Conservation (phyloP, 2,329 filamentous ascomycete species). For the Exophiala mesophila region DNA sequence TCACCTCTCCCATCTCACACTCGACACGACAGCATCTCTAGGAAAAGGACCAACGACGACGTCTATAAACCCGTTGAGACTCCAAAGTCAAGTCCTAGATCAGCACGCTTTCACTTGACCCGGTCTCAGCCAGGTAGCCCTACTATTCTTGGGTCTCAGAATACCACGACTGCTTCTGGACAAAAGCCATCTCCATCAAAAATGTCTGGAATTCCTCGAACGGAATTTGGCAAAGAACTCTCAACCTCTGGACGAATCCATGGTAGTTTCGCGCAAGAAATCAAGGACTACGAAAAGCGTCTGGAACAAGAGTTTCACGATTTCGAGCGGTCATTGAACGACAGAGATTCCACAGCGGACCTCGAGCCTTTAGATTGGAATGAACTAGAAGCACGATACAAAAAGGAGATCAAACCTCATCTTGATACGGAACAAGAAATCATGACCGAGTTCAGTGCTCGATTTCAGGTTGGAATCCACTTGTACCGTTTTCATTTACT, state of each 20-base stretch:
- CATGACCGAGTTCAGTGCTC: conserved; percentile 59
- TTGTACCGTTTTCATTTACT: conserved; percentile 1
- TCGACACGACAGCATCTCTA: conserved; percentile 8
- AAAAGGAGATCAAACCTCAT: conserved; percentile 59
- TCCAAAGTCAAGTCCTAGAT: conserved; percentile 10
- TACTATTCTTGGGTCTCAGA: neutral
- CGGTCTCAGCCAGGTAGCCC: neutral
- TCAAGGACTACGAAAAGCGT: conserved; percentile 17
- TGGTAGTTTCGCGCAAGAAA: conserved; percentile 15
- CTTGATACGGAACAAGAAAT: conserved; percentile 61
- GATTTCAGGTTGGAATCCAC: conserved; percentile 54
- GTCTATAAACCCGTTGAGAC: conserved; percentile 14
- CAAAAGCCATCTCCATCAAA: neutral
- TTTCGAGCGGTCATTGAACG: conserved; percentile 24
- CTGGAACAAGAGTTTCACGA: conserved; percentile 22
- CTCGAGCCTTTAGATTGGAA: conserved; percentile 68
- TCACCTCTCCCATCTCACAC: conserved; percentile 13
- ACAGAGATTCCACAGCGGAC: conserved; percentile 41
- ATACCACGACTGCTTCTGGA: neutral
- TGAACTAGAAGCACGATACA: conserved; percentile 66
- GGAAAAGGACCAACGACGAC: conserved; percentile 23
- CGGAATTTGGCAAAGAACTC: neutral
- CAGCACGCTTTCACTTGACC: conserved; percentile 8
- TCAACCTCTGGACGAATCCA: neutral
- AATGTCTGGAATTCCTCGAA: neutral